Conservation (phyloP, 768 basidiomycete species). For the Suillus occidentalis region DNA sequence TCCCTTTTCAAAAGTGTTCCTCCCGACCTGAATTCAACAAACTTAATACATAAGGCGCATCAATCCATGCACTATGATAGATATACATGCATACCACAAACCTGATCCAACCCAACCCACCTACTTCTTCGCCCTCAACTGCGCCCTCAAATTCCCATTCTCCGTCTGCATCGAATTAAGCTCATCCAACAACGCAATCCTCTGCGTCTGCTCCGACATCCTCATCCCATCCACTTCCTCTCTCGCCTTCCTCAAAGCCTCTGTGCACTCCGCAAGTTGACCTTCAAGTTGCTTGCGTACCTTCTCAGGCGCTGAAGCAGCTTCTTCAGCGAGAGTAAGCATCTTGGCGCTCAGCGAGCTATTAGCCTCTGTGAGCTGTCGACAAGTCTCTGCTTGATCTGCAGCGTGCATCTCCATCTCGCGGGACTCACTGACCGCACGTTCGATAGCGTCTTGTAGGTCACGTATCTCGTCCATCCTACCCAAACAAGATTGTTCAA, state of each 20-base stretch:
- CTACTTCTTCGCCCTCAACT: constrained; percentile 60
- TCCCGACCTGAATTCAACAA: constrained; percentile 15
- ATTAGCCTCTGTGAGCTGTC: constrained; percentile 78
- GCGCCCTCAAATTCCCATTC: constrained; percentile 67
- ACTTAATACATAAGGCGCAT: background rate
- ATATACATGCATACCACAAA: background rate
- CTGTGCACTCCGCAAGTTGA: constrained; percentile 61
- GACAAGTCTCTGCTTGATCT: constrained; percentile 72
- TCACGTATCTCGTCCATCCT: constrained; percentile 69
- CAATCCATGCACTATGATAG: background rate
- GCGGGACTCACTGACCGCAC: constrained; percentile 58
- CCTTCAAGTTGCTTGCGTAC: constrained; percentile 63
- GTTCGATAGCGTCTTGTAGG: constrained; percentile 63
- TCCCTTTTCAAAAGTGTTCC: no score
- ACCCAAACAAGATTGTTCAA: constrained; percentile 1
- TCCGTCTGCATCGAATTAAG: constrained; percentile 81
- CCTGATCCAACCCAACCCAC: background rate
- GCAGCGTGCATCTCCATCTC: constrained; percentile 67
- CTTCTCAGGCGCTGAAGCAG: constrained; percentile 36
- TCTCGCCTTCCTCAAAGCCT: constrained; percentile 60
- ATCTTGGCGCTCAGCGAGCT: constrained; percentile 71
- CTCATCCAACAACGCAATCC: constrained; percentile 85
- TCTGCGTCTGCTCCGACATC: constrained; percentile 74
- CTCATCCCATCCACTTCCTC: constrained; percentile 70
- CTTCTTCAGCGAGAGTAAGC: constrained; percentile 47